phyloP scores from a whole-genome alignment of 805 yeast species.

The Lipomyces orientalis region DNA sequence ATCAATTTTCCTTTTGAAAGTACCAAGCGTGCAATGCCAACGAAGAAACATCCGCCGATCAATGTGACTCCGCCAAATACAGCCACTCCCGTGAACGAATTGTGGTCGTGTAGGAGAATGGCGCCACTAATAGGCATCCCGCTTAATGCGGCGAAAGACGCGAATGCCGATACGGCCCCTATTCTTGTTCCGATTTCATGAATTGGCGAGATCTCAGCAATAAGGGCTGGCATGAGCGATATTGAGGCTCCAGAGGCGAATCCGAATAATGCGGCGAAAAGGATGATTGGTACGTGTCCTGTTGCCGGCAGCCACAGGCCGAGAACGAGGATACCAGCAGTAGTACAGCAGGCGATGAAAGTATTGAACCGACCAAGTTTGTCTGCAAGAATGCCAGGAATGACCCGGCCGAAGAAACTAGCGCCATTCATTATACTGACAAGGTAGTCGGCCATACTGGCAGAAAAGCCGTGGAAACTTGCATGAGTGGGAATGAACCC shows the following conservation, averaged over 20 bases:
- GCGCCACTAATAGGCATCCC: slow-evolving; percentile 46
- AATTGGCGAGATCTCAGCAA: slow-evolving; percentile 40
- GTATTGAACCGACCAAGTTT: slow-evolving; percentile 60
- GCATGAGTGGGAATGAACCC: slow-evolving; percentile 45
- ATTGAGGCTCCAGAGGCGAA: slow-evolving; percentile 44
- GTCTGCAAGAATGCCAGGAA: slow-evolving; percentile 56
- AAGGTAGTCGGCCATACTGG: slow-evolving; percentile 40
- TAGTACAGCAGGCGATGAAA: slow-evolving; percentile 48
- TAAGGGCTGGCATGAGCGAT: slow-evolving; percentile 44
- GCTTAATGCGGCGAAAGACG: slow-evolving; percentile 55
- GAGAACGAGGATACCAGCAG: slow-evolving; percentile 54
- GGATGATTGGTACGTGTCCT: slow-evolving; percentile 42
- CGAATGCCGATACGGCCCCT: slow-evolving; percentile 64
- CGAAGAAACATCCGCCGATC: slow-evolving; percentile 7
- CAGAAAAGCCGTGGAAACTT: slow-evolving; percentile 31
- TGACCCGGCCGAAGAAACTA: slow-evolving; percentile 50
- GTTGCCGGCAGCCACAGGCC: slow-evolving; percentile 68
- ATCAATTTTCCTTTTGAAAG: too few species aligned
- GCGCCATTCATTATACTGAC: slow-evolving; percentile 36
- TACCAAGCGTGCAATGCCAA: too few species aligned
- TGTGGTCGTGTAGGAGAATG: slow-evolving; percentile 22
- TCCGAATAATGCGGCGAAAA: slow-evolving; percentile 45
- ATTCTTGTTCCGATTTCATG: slow-evolving; percentile 50
- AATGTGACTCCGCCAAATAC: slow-evolving; percentile 29
- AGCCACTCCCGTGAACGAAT: slow-evolving; percentile 32